Percentiles rank a stretch among this genome's conserved stretches.
Evolutionary conservation across 1,284 basidiomycete genomes (phyloP).

Genomic region (Ceratobasidium theobromae): DNA sequence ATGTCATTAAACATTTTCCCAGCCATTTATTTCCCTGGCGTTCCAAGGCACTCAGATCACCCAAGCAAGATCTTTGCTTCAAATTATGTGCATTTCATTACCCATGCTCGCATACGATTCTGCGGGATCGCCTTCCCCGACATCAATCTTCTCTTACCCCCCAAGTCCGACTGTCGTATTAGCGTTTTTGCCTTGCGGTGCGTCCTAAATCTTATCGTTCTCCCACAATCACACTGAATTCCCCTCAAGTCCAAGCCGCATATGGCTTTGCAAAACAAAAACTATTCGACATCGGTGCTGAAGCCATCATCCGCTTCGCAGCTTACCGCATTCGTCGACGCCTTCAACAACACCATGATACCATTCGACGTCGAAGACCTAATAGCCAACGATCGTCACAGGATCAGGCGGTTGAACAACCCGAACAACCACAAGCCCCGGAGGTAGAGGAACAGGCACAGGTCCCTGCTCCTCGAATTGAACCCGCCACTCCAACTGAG

Average conservation of each 20-base stretch:
- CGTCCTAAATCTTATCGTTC: neutral
- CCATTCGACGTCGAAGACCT: neutral
- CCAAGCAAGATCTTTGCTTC: conserved; percentile 18
- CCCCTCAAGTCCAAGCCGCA: conserved; percentile 17
- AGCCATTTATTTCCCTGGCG: conserved; percentile 28
- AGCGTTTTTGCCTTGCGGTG: conserved; percentile 19
- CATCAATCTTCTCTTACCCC: conserved; percentile 14
- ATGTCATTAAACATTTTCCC: neutral
- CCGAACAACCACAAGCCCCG: neutral
- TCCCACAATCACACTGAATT: neutral
- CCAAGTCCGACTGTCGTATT: conserved; percentile 24
- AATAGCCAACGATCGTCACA: neutral
- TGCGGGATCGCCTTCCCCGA: conserved; percentile 12
- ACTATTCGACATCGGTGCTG: conserved; percentile 29
- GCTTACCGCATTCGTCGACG: conserved; percentile 21
- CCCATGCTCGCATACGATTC: conserved; percentile 32
- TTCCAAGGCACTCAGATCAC: conserved; percentile 29
- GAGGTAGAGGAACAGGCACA: neutral
- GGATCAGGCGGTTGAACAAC: neutral
- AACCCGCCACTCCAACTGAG: neutral
- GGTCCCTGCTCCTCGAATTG: neutral
- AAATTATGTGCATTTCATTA: conserved; percentile 29
- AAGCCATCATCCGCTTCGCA: conserved; percentile 30
- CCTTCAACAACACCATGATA: conserved; percentile 11
- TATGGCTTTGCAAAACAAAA: conserved; percentile 28